phyloP scores from a whole-genome alignment of 228 moss, liverwort and hornwort species.

The Sphagnum fallax region DNA sequence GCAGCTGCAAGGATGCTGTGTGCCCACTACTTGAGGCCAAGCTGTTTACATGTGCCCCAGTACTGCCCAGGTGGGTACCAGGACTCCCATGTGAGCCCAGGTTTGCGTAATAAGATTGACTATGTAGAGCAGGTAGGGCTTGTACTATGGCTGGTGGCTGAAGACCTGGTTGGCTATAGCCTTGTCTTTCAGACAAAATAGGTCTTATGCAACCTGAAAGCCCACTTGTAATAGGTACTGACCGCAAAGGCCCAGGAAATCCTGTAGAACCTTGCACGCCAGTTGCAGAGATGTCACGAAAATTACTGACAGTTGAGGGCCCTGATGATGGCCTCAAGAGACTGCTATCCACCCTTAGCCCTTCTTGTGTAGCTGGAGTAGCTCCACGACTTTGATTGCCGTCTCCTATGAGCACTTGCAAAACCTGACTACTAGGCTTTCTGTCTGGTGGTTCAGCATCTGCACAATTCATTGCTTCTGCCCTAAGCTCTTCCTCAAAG shows the following conservation, averaged over 20 bases:
- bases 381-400: background rate
- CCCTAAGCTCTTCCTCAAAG: conserved; percentile 19
- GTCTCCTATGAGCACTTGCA: conserved; percentile 8
- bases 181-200: conserved; percentile 14
- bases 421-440: conserved; percentile 54
- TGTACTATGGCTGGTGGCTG: conserved; percentile 21
- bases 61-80: conserved; percentile 21
- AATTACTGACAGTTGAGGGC: conserved; percentile 9
- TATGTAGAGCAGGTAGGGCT: conserved; percentile 35
- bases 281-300: conserved; percentile 21
- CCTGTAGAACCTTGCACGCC: conserved; percentile 7
- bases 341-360: background rate
- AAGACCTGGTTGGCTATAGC: conserved; percentile 20
- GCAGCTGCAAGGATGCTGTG: conserved; percentile 17
- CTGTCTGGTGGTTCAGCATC: conserved; percentile 37
- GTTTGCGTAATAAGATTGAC: conserved; percentile 22
- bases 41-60: conserved; percentile 19
- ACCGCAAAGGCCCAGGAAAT: conserved; percentile 13
- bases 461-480: conserved; percentile 1
- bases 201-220: conserved; percentile 11
- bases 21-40: conserved; percentile 21
- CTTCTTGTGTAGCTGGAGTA: conserved; percentile 6
- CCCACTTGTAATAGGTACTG: conserved; percentile 8
- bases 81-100: conserved; percentile 19
- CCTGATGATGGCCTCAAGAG: conserved; percentile 2